Percentiles rank a stretch among this genome's conserved stretches.
These are phyloP conservation scores for Martiniozyma abietophila DNA, from an alignment of 805 yeast genomes.

Conservation along the genomic window DNA sequence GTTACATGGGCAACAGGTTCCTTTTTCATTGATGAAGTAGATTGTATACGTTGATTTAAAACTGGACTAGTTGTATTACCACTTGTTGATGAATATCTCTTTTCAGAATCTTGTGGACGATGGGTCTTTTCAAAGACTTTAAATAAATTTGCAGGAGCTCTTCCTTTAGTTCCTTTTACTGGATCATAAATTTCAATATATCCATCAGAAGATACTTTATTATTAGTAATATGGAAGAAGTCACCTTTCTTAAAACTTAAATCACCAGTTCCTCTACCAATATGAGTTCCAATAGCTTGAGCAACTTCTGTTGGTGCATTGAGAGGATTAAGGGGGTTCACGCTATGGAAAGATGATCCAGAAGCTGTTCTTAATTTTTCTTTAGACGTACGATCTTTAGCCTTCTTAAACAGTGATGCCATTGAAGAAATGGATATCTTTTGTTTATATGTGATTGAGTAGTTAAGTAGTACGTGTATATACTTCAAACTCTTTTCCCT, in stretches of 20 bases:
- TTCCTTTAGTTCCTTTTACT: constrained; percentile 62
- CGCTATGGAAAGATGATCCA: constrained; percentile 1
- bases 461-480: no score
- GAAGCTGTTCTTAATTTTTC: constrained; percentile 20
- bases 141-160: constrained; percentile 81
- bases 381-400: constrained; percentile 21
- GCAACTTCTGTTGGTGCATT: constrained; percentile 74
- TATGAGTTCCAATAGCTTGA: constrained; percentile 69
- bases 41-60: constrained; percentile 15
- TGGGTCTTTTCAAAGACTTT: constrained; percentile 61
- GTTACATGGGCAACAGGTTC: constrained; percentile 21
- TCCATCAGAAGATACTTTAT: constrained; percentile 24
- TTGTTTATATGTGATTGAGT: no score
- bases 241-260: constrained; percentile 74
- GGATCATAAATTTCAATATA: constrained; percentile 87
- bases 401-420: constrained; percentile 24
- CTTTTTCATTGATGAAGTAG: constrained; percentile 9
- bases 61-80: not conserved
- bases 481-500: no score
- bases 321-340: constrained; percentile 11
- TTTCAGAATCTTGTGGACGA: constrained; percentile 28
- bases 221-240: constrained; percentile 71
- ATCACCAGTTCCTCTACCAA: constrained; percentile 75
- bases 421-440: no score
- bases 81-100: not conserved